These are phyloP conservation scores for Psophocarpus tetragonolobus DNA, from an alignment of 306 rosid genomes.

Conservation along the genomic window DNA sequence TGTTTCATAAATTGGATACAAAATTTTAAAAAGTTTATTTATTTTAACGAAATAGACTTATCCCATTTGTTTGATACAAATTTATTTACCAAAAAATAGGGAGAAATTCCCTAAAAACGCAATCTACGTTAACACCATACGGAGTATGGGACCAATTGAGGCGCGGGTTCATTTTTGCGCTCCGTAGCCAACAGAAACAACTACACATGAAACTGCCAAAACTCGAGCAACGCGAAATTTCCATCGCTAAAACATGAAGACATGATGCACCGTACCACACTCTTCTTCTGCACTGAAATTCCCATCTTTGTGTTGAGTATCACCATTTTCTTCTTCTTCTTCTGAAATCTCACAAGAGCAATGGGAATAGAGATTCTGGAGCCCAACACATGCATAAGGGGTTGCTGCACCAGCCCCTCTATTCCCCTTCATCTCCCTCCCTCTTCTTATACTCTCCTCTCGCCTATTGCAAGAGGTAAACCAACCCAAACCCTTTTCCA, in stretches of 20 bases:
- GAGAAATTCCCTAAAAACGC: too few species aligned
- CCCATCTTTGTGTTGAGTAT: neutral
- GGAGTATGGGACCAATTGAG: neutral
- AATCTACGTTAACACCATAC: neutral
- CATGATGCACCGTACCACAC: neutral
- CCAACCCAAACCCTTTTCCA: neutral
- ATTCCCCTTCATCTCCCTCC: conserved; percentile 88
- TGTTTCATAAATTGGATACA: too few species aligned
- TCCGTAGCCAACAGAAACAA: neutral
- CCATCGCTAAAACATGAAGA: neutral
- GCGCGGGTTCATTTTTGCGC: neutral
- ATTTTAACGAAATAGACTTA: too few species aligned
- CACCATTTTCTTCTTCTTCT: neutral
- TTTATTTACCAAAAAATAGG: too few species aligned
- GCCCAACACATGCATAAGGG: conserved; percentile 88
- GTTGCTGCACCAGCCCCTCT: conserved; percentile 73
- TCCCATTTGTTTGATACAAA: too few species aligned
- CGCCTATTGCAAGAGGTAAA: conserved; percentile 82
- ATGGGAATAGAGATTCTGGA: conserved; percentile 64
- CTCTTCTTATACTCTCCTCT: conserved; percentile 67
- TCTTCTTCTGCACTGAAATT: neutral
- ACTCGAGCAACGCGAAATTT: neutral
- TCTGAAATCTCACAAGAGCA: neutral
- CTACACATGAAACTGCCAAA: neutral
- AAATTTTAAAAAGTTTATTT: too few species aligned